Evolutionary conservation across 2,329 filamentous ascomycete species (phyloP), one percentile per base, ranked within the genome.

Genomic region (Fusarium denticulatum): DNA sequence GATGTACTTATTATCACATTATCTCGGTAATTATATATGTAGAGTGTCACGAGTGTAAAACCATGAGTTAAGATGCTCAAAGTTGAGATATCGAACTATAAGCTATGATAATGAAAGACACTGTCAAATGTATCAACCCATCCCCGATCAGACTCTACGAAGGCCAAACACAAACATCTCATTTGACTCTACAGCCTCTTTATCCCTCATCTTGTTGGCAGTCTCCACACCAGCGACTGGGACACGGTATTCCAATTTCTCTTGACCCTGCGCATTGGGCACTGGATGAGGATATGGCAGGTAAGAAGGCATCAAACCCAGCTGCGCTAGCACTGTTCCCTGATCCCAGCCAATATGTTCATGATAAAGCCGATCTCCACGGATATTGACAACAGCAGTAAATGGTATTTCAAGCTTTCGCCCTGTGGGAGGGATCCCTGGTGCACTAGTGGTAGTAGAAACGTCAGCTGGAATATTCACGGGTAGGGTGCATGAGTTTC

Each of bases 271-370:
- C 6, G 68, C 84, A 18, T 81, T 83, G 0, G 84, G 81, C 0
- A 91, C 67, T 0, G 85, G 70, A 75, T 91, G 88, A 0, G 90
- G 90, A 71, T 90, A 93, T 0, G 88, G 87, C 0, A 93, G 84
- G 69, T 89, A 93, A 60, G 93, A 79, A 3, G 81, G 81, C 59
- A 92, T 73, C 40, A 91, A 72, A 1, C 88, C 90, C 12, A 90
- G 76, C 77, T 92, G 90, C 14, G 86, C 81, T n/a, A 93, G 80
- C 14, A 89, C 88, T 2, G 88, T 92, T 0, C 86, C 89, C 76
- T 93, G 90, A 61, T 93, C 91, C 91, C 91, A 93, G 11, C 87
- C 85, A 18, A 93, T 90, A 70, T 92, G 90, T 75, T 93, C 91
- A 61, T 92, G 89, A 69, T 88, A 91, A 3, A 93, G 80, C 3